Percentiles rank a stretch among this genome's conserved stretches.
Conservation (phyloP, 2,329 filamentous ascomycete genomes). For the Penicillium olsonii region DNA sequence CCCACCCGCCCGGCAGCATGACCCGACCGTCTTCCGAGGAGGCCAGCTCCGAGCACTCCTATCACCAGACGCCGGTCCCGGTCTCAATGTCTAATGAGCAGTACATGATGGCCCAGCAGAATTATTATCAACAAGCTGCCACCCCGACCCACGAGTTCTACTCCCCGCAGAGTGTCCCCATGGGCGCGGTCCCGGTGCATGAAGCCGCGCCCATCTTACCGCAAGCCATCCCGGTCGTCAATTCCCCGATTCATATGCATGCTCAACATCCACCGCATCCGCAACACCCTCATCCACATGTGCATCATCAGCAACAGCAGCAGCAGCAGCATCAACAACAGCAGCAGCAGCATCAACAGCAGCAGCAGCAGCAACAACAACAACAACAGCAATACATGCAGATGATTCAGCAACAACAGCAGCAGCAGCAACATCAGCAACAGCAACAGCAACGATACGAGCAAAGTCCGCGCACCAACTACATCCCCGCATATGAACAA, state of each 20-base stretch:
- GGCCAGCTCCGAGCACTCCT: constrained; percentile 39
- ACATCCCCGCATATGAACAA: constrained; percentile 34
- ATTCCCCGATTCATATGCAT: constrained; percentile 31
- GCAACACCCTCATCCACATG: constrained; percentile 31
- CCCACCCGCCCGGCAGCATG: constrained; percentile 37
- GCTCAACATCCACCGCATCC: constrained; percentile 30
- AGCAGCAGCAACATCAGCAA: constrained; percentile 25
- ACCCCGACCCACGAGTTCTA: constrained; percentile 41
- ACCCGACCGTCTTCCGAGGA: constrained; percentile 41
- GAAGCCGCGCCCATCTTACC: constrained; percentile 32
- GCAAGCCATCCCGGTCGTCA: constrained; percentile 30
- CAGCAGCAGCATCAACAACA: constrained; percentile 24
- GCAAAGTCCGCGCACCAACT: constrained; percentile 29
- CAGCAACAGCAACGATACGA: constrained; percentile 36
- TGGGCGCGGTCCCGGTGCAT: constrained; percentile 33
- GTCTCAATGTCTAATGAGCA: constrained; percentile 36
- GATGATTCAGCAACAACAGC: no score
- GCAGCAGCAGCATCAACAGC: constrained; percentile 29
- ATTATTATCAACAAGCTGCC: constrained; percentile 35
- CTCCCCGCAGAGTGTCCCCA: constrained; percentile 34
- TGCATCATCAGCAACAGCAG: constrained; percentile 26
- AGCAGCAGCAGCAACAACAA: constrained; percentile 29
- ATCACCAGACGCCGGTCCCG: constrained; percentile 28
- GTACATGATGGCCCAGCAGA: constrained; percentile 39
- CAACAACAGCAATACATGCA: constrained; percentile 24